A percentile compares a stretch with the other conserved stretches of the same genome.
Conservation (phyloP, 192 early-diverging fungal species). For the Podila minutissima region DNA sequence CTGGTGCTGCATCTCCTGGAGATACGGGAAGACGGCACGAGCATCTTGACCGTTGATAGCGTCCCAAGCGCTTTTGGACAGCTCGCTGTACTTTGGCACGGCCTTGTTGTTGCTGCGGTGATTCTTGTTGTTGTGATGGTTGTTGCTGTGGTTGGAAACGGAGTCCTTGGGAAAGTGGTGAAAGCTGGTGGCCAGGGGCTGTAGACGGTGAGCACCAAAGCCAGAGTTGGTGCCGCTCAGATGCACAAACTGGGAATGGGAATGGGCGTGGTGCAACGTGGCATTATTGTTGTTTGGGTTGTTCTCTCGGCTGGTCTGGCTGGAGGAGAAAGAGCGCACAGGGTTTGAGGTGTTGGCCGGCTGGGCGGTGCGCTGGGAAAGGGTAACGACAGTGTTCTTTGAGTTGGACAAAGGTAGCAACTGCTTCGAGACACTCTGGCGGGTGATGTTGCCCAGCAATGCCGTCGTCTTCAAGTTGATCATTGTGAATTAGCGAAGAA, state of each 20-base stretch:
- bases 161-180: constrained; percentile 6
- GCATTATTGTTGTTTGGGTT: constrained; percentile 21
- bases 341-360: constrained; percentile 32
- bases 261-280: constrained; percentile 5
- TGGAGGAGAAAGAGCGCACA: constrained; percentile 43
- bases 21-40: constrained; percentile 30
- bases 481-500: not conserved
- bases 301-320: constrained; percentile 42
- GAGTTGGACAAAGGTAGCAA: constrained; percentile 34
- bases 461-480: constrained; percentile 36
- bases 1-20: constrained; percentile 43
- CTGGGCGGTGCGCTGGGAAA: constrained; percentile 36
- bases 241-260: constrained; percentile 2
- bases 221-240: constrained; percentile 1
- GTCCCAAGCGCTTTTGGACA: constrained; percentile 30
- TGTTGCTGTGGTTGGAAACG: not conserved
- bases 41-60: constrained; percentile 42
- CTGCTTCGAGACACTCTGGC: constrained; percentile 36
- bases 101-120: not conserved
- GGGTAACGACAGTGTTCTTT: constrained; percentile 34
- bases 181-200: constrained; percentile 22
- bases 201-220: constrained; percentile 12
- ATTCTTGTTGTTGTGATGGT: not conserved
- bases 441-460: constrained; percentile 31
- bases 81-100: constrained; percentile 19